Percentiles rank a stretch among this genome's conserved stretches.
These are phyloP conservation scores for Zymoseptoria ardabiliae DNA, from an alignment of 2,329 filamentous ascomycete genomes.

Conservation along the genomic window DNA sequence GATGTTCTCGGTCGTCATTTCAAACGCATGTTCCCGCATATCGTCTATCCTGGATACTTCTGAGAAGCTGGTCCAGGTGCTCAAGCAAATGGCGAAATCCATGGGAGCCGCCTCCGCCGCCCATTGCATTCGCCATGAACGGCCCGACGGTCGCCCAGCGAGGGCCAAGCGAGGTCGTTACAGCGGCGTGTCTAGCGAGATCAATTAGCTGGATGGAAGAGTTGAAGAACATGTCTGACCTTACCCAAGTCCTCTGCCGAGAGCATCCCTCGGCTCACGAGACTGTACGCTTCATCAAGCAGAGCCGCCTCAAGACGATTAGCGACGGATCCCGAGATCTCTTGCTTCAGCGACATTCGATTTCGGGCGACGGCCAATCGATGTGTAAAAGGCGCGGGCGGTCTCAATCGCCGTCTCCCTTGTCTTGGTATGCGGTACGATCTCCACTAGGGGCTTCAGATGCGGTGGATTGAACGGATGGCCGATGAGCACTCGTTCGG, in stretches of 20 bases:
- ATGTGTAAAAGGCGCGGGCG: conserved; percentile 35
- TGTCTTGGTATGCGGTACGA: conserved; percentile 35
- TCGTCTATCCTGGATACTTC: conserved; percentile 11
- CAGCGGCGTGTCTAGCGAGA: conserved; percentile 12
- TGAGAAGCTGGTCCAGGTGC: conserved; percentile 11
- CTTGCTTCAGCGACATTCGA: conserved; percentile 36
- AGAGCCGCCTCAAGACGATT: conserved; percentile 41
- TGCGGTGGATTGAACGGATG: conserved; percentile 46
- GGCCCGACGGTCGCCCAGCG: conserved; percentile 17
- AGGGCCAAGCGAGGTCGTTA: conserved; percentile 14
- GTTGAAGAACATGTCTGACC: conserved; percentile 8
- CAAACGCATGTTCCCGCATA: conserved; percentile 13
- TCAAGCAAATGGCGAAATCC: conserved; percentile 9
- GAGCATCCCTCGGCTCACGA: conserved; percentile 30
- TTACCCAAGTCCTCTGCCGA: conserved; percentile 26
- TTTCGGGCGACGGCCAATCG: conserved; percentile 36
- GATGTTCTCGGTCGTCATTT: neutral
- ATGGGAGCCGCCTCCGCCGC: conserved; percentile 6
- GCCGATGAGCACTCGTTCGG: conserved; percentile 36
- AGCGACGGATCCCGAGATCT: conserved; percentile 38
- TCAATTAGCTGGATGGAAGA: conserved; percentile 5
- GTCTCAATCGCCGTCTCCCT: conserved; percentile 15
- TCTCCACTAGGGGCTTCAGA: conserved; percentile 42
- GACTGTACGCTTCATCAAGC: conserved; percentile 31
- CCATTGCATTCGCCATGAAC: conserved; percentile 25